Evolutionary conservation across 495 filamentous ascomycete genomes (phyloP), one percentile per base, ranked within the genome.

Genomic region (Aspergillus baeticus): DNA sequence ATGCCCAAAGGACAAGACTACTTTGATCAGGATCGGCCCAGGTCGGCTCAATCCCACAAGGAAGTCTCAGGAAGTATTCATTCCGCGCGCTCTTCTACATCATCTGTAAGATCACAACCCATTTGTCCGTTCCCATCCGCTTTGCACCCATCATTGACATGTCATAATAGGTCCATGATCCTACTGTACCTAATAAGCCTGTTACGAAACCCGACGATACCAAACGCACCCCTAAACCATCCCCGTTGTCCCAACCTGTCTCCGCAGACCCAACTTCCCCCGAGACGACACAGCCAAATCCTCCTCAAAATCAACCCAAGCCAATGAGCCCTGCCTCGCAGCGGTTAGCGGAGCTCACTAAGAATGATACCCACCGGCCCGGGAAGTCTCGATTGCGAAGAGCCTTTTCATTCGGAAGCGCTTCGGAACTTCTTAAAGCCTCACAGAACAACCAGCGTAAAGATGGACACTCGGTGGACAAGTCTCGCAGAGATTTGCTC

Each of bases 381-480:
- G 90, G 85, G 51, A 93, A 96, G 74, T 95, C 95, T 54, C 81
- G 93, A 48, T 75, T 99, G 43, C 81, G 94, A 54, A 84, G 94
- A 64, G 94, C 94, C 3, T 97, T 99, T 69, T 98, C 95, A 0
- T 99, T 99, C 71, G 92, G 94, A 17, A 97, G 95, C 67, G 90
- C 93, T 38, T 90, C 92, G 10, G 95, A 99, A 67, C 81, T 99
- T 35, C 81, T 90, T 49, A 89, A 89, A 60, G 79, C 85, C 13
- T 83, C 84, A 6, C 87, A 86, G 59, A 83, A 82, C 31, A 18
- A 17, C 17, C 46, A 57, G 8, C 45, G 46, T 29, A 73, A 74
- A 43, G 78, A 81, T 34, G 76, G 77, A 22, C 69, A 69, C 13
- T 84, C 87, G 10, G 76, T 82, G 0, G 81, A 87, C 26, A 86